Evolutionary conservation across 805 yeast genomes (phyloP).

Genomic region (Vanderwaltozyma polyspora): DNA sequence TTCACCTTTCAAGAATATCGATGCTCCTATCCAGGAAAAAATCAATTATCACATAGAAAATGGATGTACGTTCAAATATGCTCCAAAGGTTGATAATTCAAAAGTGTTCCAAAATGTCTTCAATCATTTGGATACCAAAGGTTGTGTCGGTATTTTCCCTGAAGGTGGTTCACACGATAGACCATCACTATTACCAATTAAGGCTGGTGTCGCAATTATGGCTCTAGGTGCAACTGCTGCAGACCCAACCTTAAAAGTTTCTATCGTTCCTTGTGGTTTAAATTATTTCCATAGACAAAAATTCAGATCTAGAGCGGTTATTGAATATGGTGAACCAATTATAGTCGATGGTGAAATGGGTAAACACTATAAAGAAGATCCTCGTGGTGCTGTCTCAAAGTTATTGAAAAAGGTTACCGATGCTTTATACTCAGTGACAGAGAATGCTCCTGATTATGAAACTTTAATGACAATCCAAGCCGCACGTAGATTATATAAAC

Average conservation of each 20-base stretch:
- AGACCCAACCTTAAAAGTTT: slow-evolving; percentile 61
- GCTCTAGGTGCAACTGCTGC: slow-evolving; percentile 86
- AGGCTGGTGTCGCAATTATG: slow-evolving; percentile 97
- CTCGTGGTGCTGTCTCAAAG: slow-evolving; percentile 64
- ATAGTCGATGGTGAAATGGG: slow-evolving; percentile 54
- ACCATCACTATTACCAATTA: slow-evolving; percentile 79
- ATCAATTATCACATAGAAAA: slow-evolving; percentile 34
- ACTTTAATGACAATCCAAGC: slow-evolving; percentile 91
- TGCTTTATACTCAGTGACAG: slow-evolving; percentile 77
- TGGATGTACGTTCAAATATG: slow-evolving; percentile 62
- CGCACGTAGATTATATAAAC: slow-evolving; percentile 65
- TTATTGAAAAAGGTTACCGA: slow-evolving; percentile 62
- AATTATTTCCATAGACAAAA: slow-evolving; percentile 91
- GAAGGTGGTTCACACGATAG: slow-evolving; percentile 98
- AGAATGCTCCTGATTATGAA: slow-evolving; percentile 88
- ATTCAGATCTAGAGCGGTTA: slow-evolving; percentile 84
- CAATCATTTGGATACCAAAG: slow-evolving; percentile 62
- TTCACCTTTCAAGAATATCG: slow-evolving; percentile 54
- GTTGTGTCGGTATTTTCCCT: slow-evolving; percentile 86
- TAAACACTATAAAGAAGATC: slow-evolving; percentile 48
- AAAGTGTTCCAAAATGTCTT: slow-evolving; percentile 74
- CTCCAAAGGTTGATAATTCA: slow-evolving; percentile 75
- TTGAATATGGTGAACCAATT: slow-evolving; percentile 87
- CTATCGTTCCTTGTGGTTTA: slow-evolving; percentile 91
- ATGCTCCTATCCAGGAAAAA: slow-evolving; percentile 31